Evolutionary conservation across 306 rosid genomes (phyloP).

Genomic region (Astragalus glycyphyllos): DNA sequence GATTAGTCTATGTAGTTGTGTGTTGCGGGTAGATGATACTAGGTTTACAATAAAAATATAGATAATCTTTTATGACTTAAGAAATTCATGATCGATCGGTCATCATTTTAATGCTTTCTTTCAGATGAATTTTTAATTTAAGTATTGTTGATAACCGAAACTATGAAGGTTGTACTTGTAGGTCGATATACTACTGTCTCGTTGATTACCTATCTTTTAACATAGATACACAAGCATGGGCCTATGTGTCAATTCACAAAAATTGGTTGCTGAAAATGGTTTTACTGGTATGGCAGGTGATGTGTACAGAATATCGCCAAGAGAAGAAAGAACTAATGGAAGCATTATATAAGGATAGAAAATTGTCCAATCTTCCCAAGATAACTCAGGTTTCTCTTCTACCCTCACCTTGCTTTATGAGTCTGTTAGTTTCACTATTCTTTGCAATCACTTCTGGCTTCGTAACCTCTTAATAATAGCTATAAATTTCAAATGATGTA

Average conservation of each 20-base stretch:
- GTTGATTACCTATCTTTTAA: neutral
- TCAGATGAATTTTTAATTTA: too few species aligned
- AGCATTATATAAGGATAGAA: conserved; percentile 67
- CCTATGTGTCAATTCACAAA: neutral
- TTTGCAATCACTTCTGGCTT: conserved; percentile 35
- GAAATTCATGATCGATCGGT: too few species aligned
- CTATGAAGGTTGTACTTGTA: too few species aligned
- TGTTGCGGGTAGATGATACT: too few species aligned
- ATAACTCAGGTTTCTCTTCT: conserved; percentile 67
- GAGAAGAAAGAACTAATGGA: conserved; percentile 75
- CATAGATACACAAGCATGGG: neutral
- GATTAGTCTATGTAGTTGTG: too few species aligned
- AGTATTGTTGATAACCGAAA: too few species aligned
- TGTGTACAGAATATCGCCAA: conserved; percentile 67
- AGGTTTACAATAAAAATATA: too few species aligned
- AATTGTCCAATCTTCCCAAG: conserved; percentile 77
- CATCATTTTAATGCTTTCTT: too few species aligned
- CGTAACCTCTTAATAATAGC: conserved; percentile 15
- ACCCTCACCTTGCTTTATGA: neutral
- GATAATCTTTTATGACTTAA: too few species aligned
- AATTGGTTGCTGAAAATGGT: conserved; percentile 40
- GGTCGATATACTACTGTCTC: too few species aligned
- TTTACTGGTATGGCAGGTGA: conserved; percentile 65
- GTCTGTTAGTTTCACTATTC: conserved; percentile 1
- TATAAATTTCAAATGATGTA: conserved; percentile 47